Evolutionary conservation across 768 basidiomycete species (phyloP).

Genomic region (Tricholoma sp.): DNA sequence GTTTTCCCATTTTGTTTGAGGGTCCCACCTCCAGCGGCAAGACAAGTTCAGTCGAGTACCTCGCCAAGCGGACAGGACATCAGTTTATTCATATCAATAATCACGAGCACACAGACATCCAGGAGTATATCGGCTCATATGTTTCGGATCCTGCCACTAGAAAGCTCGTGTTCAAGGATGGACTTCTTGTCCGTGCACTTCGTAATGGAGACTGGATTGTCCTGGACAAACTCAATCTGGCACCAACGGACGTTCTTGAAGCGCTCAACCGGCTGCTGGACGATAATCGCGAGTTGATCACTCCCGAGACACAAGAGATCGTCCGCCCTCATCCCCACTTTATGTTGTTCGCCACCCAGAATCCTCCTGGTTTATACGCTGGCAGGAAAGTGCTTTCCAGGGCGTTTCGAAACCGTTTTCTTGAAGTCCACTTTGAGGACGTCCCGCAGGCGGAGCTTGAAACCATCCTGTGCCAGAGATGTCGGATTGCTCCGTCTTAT

Average conservation of each 20-base stretch:
- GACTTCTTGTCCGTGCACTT: conserved; percentile 89
- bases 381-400: conserved; percentile 93
- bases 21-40: conserved; percentile 98
- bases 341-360: conserved; percentile 98
- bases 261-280: conserved; percentile 95
- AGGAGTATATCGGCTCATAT: conserved; percentile 97
- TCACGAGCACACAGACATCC: conserved; percentile 99
- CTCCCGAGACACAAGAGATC: conserved; percentile 95
- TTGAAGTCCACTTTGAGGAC: conserved; percentile 97
- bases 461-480: conserved; percentile 88
- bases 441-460: conserved; percentile 93
- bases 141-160: conserved; percentile 89
- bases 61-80: conserved; percentile 88
- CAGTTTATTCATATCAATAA: conserved; percentile 98
- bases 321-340: conserved; percentile 92
- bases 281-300: conserved; percentile 93
- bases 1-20: conserved; percentile 94
- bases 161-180: conserved; percentile 94
- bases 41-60: too few relatives aligned
- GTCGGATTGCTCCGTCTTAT: conserved; percentile 90
- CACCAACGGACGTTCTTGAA: conserved; percentile 96
- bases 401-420: conserved; percentile 94
- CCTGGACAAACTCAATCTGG: conserved; percentile 94
- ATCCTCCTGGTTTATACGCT: conserved; percentile 93
- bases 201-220: conserved; percentile 96